Conservation (phyloP, 139 green algal genomes). For the Chlorella sp. region DNA sequence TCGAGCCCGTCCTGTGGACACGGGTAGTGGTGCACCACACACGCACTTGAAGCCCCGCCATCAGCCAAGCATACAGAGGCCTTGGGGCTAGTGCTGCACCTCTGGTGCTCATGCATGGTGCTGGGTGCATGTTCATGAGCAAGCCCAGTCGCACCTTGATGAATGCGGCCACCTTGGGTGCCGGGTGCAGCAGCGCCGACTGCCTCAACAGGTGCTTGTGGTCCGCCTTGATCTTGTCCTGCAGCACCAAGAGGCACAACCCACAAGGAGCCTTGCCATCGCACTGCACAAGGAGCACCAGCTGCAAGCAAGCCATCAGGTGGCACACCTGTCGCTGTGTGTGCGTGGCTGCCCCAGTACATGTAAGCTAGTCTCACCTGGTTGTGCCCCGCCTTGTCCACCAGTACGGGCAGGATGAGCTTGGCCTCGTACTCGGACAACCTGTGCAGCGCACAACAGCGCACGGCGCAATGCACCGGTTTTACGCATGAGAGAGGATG, state of each 20-base stretch:
- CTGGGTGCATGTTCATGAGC: too few relatives aligned
- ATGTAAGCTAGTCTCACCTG: constrained; percentile 41
- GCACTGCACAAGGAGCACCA: too few relatives aligned
- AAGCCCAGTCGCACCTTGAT: constrained; percentile 41
- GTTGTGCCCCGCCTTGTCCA: constrained; percentile 92
- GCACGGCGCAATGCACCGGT: background rate
- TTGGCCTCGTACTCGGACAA: constrained; percentile 83
- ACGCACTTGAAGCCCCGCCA: too few relatives aligned
- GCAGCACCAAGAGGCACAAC: too few relatives aligned
- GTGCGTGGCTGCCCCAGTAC: background rate
- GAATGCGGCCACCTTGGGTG: constrained; percentile 25
- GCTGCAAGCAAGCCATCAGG: too few relatives aligned
- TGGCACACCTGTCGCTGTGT: background rate
- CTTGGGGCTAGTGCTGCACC: too few relatives aligned
- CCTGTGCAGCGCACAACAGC: constrained; percentile 5
- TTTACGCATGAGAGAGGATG: background rate
- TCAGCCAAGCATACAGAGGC: too few relatives aligned
- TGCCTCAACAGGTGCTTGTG: constrained; percentile 75
- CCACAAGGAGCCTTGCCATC: too few relatives aligned
- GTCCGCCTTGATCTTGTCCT: constrained; percentile 42
- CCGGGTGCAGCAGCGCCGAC: constrained; percentile 44
- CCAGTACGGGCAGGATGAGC: constrained; percentile 80
- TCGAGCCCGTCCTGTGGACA: constrained; percentile 59
- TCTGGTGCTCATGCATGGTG: too few relatives aligned
- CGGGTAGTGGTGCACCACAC: too few relatives aligned